Base-by-base conservation (phyloP, 495 filamentous ascomycete genomes). In the Delitschia confertaspora region DNA sequence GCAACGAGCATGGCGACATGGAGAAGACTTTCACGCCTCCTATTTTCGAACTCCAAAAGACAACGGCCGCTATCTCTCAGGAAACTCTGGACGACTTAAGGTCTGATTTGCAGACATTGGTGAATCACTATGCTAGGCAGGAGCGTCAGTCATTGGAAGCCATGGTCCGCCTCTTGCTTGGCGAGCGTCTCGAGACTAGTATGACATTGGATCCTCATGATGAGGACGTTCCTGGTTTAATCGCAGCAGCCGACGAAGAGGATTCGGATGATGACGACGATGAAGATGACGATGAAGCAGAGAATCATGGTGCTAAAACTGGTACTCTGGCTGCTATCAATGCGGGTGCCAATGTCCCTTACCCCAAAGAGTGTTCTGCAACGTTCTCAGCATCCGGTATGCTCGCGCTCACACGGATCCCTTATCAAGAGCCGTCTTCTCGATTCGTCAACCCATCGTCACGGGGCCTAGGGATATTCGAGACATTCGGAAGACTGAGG, bases 351-450 rank as follows among this genome's bases (percentile, higher is more conserved):
- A 81, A 84, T 55, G 80, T 88, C 6, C 87, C 87, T 10, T 65
- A 82, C 37, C 83, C 83, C 3, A 77, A 78, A 51, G 72, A 64
- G 16, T 93, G 84, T 58, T 83, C 86, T 33, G 82, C 82, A 9
- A 66, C 76, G 10, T 95, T 87, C 69, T 78, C 84, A 11, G 73
- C 76, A 34, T 76, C 85, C 53, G 88, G 88, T 17, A 75, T 75
- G 33, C 69, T 95, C 6, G 75, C 88, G 16, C 93, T 87, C 65
- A 93, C 89, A 53, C 93, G 93, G 54, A 83, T 83, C 2, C 79
- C 82, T 6, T 88, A 85, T 59, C 79, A 82, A 56, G 82, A 86
- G 47, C 71, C 80, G 17, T 72, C 68, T 25, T 74, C 74, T 9
- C 55, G 86, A 9, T 70, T 88, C 19, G 71, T 79, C 25, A 68